phyloP scores from a whole-genome alignment of 371 early-diverging fungal species.

The Polyrhizophydium stewartii region DNA sequence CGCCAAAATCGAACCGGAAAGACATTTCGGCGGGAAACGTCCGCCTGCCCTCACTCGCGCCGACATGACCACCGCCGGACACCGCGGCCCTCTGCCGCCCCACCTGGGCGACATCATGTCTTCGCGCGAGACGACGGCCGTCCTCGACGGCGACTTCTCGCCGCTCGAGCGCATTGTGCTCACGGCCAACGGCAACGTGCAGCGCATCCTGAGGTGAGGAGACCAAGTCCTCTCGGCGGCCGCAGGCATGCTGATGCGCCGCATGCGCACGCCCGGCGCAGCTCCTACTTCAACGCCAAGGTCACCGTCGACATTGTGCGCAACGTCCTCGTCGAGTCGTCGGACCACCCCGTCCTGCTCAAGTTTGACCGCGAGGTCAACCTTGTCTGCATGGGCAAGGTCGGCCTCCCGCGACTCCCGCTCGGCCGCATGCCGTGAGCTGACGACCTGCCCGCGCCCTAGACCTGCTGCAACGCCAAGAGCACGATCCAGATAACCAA shows the following conservation, averaged over 20 bases:
- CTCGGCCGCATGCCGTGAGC: background rate
- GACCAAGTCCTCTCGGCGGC: background rate
- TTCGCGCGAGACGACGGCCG: conserved; percentile 22
- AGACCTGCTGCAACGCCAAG: conserved; percentile 32
- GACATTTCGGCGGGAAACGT: no score
- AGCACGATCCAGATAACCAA: conserved; percentile 28
- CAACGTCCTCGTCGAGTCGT: conserved; percentile 15
- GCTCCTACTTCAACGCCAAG: conserved; percentile 38
- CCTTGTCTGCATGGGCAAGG: conserved; percentile 14
- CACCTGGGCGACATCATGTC: conserved; percentile 39
- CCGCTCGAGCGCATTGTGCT: conserved; percentile 41
- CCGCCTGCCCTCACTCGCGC: no score
- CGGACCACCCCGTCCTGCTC: background rate
- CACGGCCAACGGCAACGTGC: conserved; percentile 48
- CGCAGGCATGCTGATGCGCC: no score
- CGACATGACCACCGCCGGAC: no score
- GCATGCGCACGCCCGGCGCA: background rate
- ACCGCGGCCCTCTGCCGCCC: background rate
- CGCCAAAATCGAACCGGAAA: conserved; percentile 6
- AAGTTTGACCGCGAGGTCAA: conserved; percentile 29
- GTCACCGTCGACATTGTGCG: conserved; percentile 34
- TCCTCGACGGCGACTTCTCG: conserved; percentile 23
- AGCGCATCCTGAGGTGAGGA: conserved; percentile 43
- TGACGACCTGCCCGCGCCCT: background rate
- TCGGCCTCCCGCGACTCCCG: background rate